Base-by-base conservation (phyloP, 164 flowering plant species). In the Tetrastigma voinierianum region DNA sequence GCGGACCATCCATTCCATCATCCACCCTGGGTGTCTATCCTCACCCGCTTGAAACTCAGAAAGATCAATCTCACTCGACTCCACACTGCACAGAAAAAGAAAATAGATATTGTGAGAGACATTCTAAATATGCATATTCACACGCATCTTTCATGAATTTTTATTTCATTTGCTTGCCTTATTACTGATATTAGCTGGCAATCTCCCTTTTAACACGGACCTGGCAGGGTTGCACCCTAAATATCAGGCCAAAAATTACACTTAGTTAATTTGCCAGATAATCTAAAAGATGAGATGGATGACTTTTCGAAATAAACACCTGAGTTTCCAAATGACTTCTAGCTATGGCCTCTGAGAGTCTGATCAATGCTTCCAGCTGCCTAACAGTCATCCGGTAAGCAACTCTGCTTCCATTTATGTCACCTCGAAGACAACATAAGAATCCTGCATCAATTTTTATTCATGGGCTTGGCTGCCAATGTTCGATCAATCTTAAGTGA, bases 381-480 rank as follows among this genome's bases (percentile, higher is more conserved):
- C 97, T 88, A 64, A 92, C 99, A 15, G 99, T 95, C 97, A 95
- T 95, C 49, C 99, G 82, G 67, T 90, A 92, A 66, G 98, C 97
- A 81, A 92, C 97, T 78, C 87, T 92, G 69, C 90, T 84, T 4
- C 97, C 97, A 16, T 97, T 72, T 61, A 94, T 81, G 82, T 95
- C 97, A 54, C 94, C 94, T 74, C 99, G 91, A 46, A 95, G 96
- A 57, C 74, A 67, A 95, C 97, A 80, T 95, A 95, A 49, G 97
- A 92, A n/a, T 92, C 96, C 56, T 89, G 97, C 73, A 95, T 74
- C 72, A 89, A 66, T 74, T 87, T 84, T 71, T 87, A 97, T 72
- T 92, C 99, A n/a, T 7, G 74, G 20, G 58, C 40, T 83, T 59
- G 90, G 80, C 99, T 92, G 91, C 44, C 24, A 70, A 24, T 17